These are phyloP conservation scores for Plasmodium vivax DNA, from an alignment of 169 alveolate genomes.

Conservation along the genomic window DNA sequence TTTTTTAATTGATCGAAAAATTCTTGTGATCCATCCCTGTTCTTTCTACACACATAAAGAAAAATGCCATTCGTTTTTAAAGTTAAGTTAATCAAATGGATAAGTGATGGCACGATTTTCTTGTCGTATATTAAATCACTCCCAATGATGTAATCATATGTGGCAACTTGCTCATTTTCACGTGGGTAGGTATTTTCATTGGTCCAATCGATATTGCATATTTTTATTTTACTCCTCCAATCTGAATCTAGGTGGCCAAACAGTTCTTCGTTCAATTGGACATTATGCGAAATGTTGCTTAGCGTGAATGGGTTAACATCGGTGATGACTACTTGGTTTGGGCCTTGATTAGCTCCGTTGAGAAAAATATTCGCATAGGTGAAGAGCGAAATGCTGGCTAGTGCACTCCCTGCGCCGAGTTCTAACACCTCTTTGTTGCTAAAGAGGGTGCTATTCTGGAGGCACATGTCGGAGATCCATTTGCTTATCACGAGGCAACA, in stretches of 20 bases:
- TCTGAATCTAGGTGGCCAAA: not conserved
- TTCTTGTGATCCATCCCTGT: constrained; percentile 77
- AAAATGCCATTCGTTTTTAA: constrained; percentile 76
- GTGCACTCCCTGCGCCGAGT: constrained; percentile 84
- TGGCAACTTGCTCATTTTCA: constrained; percentile 14
- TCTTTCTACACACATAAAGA: constrained; percentile 77
- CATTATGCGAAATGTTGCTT: constrained; percentile 76
- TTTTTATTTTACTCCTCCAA: constrained; percentile 46
- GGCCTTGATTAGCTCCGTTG: not conserved
- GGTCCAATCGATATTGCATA: constrained; percentile 75
- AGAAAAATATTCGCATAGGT: constrained; percentile 13
- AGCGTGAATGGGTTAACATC: constrained; percentile 76
- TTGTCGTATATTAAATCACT: constrained; percentile 83
- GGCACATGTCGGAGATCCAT: constrained; percentile 76
- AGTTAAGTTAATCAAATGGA: constrained; percentile 41
- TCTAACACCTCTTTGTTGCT: constrained; percentile 76
- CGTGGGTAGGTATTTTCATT: constrained; percentile 44
- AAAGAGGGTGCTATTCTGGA: constrained; percentile 18
- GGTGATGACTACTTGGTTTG: constrained; percentile 67
- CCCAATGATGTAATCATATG: constrained; percentile 78
- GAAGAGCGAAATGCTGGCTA: constrained; percentile 76
- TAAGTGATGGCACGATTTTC: constrained; percentile 74
- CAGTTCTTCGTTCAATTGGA: constrained; percentile 65
- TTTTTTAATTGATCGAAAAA: constrained; percentile 73
- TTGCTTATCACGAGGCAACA: constrained; percentile 75